These are phyloP conservation scores for Trichosporon sp. DNA, from an alignment of 1,284 basidiomycete genomes.

Conservation along the genomic window DNA sequence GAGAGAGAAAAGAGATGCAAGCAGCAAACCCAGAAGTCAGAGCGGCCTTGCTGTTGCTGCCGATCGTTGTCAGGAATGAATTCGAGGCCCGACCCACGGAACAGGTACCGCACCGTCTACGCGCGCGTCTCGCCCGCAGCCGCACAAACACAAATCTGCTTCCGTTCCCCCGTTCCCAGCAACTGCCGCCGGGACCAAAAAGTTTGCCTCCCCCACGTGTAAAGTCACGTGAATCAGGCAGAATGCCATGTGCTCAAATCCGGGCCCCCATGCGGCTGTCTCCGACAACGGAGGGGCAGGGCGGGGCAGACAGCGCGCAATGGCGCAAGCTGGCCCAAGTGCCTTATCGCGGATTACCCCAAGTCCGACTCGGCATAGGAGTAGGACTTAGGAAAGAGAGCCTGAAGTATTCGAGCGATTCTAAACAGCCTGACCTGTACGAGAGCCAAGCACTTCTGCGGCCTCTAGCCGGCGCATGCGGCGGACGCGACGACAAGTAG, in stretches of 20 bases:
- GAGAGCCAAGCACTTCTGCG: background rate
- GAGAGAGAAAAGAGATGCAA: background rate
- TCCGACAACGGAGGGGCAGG: background rate
- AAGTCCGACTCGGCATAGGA: background rate
- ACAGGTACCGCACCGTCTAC: background rate
- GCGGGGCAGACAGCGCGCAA: background rate
- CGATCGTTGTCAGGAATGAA: background rate
- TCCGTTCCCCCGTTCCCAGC: background rate
- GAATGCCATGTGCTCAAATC: too few species aligned
- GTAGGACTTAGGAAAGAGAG: background rate
- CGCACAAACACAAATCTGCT: background rate
- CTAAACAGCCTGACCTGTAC: background rate
- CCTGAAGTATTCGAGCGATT: background rate
- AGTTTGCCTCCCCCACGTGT: background rate
- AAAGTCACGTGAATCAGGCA: background rate
- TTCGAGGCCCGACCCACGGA: background rate
- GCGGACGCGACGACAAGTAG: background rate
- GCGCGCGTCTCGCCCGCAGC: slow-evolving; percentile 1
- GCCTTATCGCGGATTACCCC: background rate
- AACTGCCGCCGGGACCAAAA: background rate
- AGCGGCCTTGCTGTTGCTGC: background rate
- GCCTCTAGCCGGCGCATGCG: background rate
- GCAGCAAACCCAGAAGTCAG: background rate
- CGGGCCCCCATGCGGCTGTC: background rate
- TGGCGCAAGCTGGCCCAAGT: too few species aligned